Evolutionary conservation across 441 rosid genomes (phyloP), one percentile per base, ranked within the genome.

Genomic region (Brassica hybrid): DNA sequence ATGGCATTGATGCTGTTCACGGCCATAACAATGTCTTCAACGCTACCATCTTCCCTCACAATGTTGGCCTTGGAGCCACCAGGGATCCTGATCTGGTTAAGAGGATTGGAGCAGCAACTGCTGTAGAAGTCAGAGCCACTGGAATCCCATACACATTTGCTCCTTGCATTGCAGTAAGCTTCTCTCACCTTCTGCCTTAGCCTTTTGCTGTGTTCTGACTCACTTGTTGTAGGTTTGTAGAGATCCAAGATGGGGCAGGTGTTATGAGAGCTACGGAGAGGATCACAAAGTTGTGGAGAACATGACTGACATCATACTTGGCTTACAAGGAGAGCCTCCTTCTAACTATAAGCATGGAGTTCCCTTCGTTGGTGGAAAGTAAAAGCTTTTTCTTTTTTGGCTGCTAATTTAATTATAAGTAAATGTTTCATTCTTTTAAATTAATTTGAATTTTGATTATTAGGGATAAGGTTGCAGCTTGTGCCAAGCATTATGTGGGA

Each of bases 161-260:
- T 65, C 94, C 94, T 60, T 90, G 91, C 88, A 85, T 90, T 71
- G 94, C 92, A 41, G 92, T 88, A 86, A 69, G 17, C n/a, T n/a
- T n/a, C n/a, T n/a, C n/a, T n/a, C n/a, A n/a, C 14, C 3, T 8
- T 64, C 69, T 64, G 52, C 16, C 34, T 30, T 30, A n/a, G n/a
- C n/a, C n/a, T n/a, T n/a, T n/a, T 30, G 57, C 18, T 75, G 64
- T 67, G 48, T 61, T 21, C 73, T 67, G 60, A 70, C 52, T 78
- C 13, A 14, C 65, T 82, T 25, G 75, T 45, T 67, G 69, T 81
- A 90, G 92, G 94, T 90, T 67, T 90, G 94, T 79, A 84, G 89
- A 77, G 92, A 88, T 83, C 94, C 92, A 5, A 86, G 92, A 76
- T 90, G 94, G 92, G 94, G 94, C 34, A 82, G 94, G 72, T 88